Conservation (phyloP, 352 stramenopile species). For the Chrysophaeum taylorii region DNA sequence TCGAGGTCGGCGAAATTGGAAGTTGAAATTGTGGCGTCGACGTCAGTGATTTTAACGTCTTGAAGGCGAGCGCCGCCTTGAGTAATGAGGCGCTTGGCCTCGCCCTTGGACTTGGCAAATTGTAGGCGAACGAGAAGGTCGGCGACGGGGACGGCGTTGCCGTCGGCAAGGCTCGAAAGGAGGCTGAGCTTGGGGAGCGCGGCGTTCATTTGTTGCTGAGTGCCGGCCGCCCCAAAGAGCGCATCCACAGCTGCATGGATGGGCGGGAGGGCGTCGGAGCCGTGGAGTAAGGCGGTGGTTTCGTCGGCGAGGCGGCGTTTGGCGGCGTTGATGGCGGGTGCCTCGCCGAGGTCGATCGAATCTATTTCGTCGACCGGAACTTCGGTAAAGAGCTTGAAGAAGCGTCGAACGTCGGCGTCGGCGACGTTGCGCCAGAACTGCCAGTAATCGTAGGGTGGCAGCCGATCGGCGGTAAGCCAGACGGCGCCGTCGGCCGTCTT, state of each 20-base stretch:
- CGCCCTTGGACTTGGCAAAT: conserved; percentile 83
- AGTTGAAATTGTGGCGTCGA: conserved; percentile 37
- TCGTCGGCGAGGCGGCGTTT: conserved; percentile 67
- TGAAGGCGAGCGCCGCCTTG: conserved; percentile 85
- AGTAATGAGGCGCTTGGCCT: conserved; percentile 85
- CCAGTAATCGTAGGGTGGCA: conserved; percentile 84
- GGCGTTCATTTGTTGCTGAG: neutral
- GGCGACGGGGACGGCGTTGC: conserved; percentile 61
- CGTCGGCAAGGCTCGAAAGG: conserved; percentile 38
- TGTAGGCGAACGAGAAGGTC: conserved; percentile 76
- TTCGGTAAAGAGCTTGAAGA: conserved; percentile 97
- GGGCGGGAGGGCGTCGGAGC: conserved; percentile 54
- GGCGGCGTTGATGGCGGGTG: conserved; percentile 56
- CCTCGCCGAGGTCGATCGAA: conserved; percentile 62
- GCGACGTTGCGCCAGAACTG: conserved; percentile 62
- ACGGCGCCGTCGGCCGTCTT: conserved; percentile 95
- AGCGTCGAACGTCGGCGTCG: conserved; percentile 75
- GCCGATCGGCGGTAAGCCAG: conserved; percentile 87
- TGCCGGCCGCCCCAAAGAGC: conserved; percentile 25
- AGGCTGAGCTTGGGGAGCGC: conserved; percentile 17
- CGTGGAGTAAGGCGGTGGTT: conserved; percentile 85
- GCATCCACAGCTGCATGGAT: conserved; percentile 56
- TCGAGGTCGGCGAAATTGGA: conserved; percentile 40
- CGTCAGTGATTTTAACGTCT: conserved; percentile 63
- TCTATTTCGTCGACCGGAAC: conserved; percentile 79